phyloP scores from a whole-genome alignment of 176 grass and related monocot genomes.

The Phoenix dactylifera region DNA sequence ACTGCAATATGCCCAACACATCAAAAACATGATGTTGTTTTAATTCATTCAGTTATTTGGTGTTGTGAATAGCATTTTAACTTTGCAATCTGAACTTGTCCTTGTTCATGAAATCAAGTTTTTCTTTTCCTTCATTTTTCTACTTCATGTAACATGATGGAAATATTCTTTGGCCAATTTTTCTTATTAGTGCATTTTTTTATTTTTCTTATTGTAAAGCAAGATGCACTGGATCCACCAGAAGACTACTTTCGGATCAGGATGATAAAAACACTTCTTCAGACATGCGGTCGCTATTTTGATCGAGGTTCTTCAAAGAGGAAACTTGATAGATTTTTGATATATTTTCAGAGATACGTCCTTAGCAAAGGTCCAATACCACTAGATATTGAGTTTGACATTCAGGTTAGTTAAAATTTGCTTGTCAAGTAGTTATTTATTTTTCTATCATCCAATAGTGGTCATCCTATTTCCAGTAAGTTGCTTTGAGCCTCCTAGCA shows the following conservation, averaged over 20 bases:
- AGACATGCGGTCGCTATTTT: constrained; percentile 95
- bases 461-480: too few species aligned
- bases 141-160: too few species aligned
- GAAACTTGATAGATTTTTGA: constrained; percentile 93
- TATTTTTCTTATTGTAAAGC: constrained; percentile 38
- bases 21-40: too few species aligned
- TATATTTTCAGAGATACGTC: constrained; percentile 98
- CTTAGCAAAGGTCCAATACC: constrained; percentile 89
- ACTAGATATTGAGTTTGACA: constrained; percentile 98
- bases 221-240: constrained; percentile 91
- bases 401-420: constrained; percentile 53
- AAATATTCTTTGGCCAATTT: background rate
- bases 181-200: constrained; percentile 3
- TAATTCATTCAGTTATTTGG: too few species aligned
- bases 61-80: too few species aligned
- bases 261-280: constrained; percentile 79
- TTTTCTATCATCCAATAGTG: too few species aligned
- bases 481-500: too few species aligned
- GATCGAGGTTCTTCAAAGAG: constrained; percentile 82
- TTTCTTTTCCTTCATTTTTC: too few species aligned
- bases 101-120: too few species aligned
- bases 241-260: constrained; percentile 99
- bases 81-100: too few species aligned
- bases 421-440: too few species aligned
- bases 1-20: too few species aligned